Percentiles rank a stretch among this genome's conserved stretches.
Evolutionary conservation across 768 basidiomycete species (phyloP).

Genomic region (Tulasnella sp.): DNA sequence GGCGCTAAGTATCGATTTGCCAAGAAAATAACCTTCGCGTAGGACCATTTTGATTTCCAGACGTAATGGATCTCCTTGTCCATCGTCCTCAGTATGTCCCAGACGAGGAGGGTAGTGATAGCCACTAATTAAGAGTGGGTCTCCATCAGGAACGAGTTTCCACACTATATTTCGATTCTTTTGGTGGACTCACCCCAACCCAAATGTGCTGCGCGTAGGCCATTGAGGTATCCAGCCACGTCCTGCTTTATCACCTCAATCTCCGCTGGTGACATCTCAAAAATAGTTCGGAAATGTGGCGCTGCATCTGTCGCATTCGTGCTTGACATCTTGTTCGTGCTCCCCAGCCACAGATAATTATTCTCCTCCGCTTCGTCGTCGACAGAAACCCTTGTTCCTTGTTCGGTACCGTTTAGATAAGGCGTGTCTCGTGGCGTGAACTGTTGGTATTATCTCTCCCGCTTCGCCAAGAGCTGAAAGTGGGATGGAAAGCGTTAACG

Average conservation of each 20-base stretch:
- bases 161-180: not conserved
- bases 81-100: slow-evolving; percentile 15
- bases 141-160: not conserved
- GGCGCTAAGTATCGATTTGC: not conserved
- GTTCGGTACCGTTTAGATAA: not conserved
- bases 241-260: not conserved
- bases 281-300: not conserved
- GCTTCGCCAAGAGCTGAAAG: not conserved
- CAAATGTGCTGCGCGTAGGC: not conserved
- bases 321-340: not conserved
- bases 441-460: not conserved
- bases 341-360: too few species aligned
- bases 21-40: slow-evolving; percentile 4
- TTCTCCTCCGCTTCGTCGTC: not conserved
- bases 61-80: slow-evolving; percentile 20
- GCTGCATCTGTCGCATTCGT: not conserved
- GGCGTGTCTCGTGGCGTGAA: not conserved
- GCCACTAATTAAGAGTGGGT: not conserved
- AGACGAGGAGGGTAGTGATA: not conserved
- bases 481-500: not conserved
- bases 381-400: not conserved
- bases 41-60: slow-evolving; percentile 13
- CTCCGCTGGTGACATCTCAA: not conserved
- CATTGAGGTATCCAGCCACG: not conserved
- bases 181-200: not conserved